Evolutionary conservation across 805 yeast species (phyloP), one percentile per base, ranked within the genome.

Genomic region (Peterozyma toletana): DNA sequence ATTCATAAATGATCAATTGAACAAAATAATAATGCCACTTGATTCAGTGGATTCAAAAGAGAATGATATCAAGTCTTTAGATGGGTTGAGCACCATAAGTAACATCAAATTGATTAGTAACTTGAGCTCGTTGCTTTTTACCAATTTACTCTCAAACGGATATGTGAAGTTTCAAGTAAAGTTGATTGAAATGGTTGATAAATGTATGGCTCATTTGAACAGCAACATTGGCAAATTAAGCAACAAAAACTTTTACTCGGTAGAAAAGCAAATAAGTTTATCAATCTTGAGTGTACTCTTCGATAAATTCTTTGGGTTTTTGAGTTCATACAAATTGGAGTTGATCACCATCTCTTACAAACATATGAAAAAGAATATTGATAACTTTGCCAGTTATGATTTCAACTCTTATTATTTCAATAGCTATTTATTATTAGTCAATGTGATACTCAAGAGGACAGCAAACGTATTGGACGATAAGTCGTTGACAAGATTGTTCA

Each of bases 281-380:
- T 52, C 62, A 14, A 40, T 58, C 15, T 46, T 64, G 27, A 61
- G 59, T 42, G 47, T 51, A 14, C 47, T 63, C 2, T 60, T 60
- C 39, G 50, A 55, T 13, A 56, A 53, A 36, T 64, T 64, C 41
- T 53, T 55, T 37, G 69, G 69, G 1, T 64, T 64, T 33, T 49
- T 64, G 17, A 63, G 61, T 39, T 55, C 60, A 10, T 53, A 42
- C 43, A 64, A 64, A 42, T 42, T 39, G 21, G 49, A 51, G 7
- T 33, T 64, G 18, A 44, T 62, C 21, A 59, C 59, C 7, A 35
- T 55, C 5, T 30, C 56, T 7, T 64, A 64, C 46, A 63, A 59
- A 44, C 58, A 62, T 44, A 33, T 64, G 36, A 54, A 42, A 30
- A 64, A 64, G 42, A 57, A 61, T 29, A 53, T 58, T 40, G 68